phyloP scores from a whole-genome alignment of 2,329 filamentous ascomycete genomes.

The Fusarium austroafricanum region DNA sequence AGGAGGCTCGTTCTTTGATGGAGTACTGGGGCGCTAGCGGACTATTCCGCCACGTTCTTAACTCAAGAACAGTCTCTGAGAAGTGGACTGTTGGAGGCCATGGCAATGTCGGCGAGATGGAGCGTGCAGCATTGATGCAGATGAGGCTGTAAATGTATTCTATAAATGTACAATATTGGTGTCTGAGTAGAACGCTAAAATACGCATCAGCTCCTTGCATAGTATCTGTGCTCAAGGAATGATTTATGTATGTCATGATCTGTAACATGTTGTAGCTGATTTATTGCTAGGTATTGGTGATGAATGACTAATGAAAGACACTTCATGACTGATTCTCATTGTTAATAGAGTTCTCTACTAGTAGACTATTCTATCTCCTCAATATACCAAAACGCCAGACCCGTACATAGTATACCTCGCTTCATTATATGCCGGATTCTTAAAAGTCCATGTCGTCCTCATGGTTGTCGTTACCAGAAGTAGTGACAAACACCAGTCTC shows the following conservation, averaged over 20 bases:
- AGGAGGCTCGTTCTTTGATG: conserved; percentile 82
- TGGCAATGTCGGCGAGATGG: conserved; percentile 87
- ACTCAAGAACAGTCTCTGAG: conserved; percentile 78
- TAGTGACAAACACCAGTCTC: conserved; percentile 75
- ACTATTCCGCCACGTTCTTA: conserved; percentile 76
- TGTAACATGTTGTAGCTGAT: background rate
- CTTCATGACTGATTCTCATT: conserved; percentile 21
- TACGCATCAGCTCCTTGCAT: conserved; percentile 22
- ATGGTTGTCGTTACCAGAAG: conserved; percentile 61
- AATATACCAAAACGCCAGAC: conserved; percentile 50
- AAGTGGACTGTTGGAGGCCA: conserved; percentile 86
- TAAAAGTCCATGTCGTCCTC: conserved; percentile 62
- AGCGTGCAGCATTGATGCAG: conserved; percentile 69
- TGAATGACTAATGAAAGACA: background rate
- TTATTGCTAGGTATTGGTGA: background rate
- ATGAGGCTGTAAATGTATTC: conserved; percentile 57
- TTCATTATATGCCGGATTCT: conserved; percentile 33
- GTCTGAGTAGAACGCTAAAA: conserved; percentile 36
- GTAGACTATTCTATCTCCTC: conserved; percentile 39
- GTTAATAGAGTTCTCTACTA: conserved; percentile 27
- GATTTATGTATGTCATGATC: background rate
- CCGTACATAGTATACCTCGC: conserved; percentile 33
- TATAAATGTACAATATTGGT: conserved; percentile 47
- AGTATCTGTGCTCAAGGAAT: background rate
- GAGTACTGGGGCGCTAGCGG: conserved; percentile 95